A percentile compares a stretch with the other conserved stretches of the same genome.
These are phyloP conservation scores for Paramarasmius palmivorus DNA, from an alignment of 1,284 basidiomycete species.

Conservation along the genomic window DNA sequence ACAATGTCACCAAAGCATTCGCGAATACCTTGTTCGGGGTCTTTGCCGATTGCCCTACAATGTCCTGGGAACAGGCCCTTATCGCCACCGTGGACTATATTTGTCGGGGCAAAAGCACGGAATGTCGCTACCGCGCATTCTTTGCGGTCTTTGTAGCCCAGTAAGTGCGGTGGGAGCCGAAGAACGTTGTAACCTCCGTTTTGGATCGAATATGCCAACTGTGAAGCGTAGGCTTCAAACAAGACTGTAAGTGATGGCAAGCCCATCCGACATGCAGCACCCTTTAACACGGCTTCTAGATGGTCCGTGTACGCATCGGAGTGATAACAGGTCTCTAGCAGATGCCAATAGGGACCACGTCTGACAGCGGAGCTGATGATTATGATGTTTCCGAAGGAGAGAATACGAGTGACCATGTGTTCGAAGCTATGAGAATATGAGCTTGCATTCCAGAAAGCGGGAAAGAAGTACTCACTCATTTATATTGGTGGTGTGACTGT, in stretches of 20 bases:
- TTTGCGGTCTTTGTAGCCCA: slow-evolving; percentile 68
- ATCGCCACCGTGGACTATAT: slow-evolving; percentile 38
- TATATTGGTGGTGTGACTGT: slow-evolving; percentile 41
- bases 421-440: slow-evolving; percentile 56
- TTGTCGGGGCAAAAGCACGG: slow-evolving; percentile 59
- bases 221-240: slow-evolving; percentile 79
- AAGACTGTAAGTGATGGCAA: slow-evolving; percentile 64
- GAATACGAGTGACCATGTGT: slow-evolving; percentile 74
- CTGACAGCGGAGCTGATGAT: slow-evolving; percentile 79
- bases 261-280: slow-evolving; percentile 71
- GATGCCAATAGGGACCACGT: slow-evolving; percentile 86
- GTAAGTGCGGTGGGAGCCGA: slow-evolving; percentile 64
- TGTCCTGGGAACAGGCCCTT: slow-evolving; percentile 57
- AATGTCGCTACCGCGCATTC: slow-evolving; percentile 65
- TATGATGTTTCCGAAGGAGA: slow-evolving; percentile 84
- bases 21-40: slow-evolving; percentile 50
- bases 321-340: slow-evolving; percentile 71
- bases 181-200: slow-evolving; percentile 55
- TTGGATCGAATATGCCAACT: slow-evolving; percentile 70
- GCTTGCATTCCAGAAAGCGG: slow-evolving; percentile 7
- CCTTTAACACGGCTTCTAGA: slow-evolving; percentile 64
- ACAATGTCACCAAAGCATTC: slow-evolving; percentile 75
- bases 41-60: slow-evolving; percentile 60
- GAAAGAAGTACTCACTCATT: slow-evolving; percentile 41
- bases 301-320: slow-evolving; percentile 53